A percentile compares a stretch with the other conserved stretches of the same genome.
Conservation (phyloP, 2,329 filamentous ascomycete genomes). For the Aspergillus quadrilineatus region DNA sequence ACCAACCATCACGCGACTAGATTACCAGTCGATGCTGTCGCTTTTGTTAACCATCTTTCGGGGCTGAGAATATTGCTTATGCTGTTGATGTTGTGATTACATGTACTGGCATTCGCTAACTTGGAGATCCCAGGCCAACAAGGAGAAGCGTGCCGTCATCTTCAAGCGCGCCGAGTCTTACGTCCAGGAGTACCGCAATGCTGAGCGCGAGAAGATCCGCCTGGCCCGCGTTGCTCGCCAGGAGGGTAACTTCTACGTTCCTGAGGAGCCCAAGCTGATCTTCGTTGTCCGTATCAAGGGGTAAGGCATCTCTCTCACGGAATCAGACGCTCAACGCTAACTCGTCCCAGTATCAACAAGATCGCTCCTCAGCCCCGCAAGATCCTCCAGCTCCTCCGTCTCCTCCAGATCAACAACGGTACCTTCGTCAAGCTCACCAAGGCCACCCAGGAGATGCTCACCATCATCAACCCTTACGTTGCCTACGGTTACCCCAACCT, state of each 20-base stretch:
- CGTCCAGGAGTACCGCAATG: conserved; percentile 98
- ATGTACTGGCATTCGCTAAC: conserved; percentile 28
- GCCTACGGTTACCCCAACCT: conserved; percentile 99
- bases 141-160: conserved; percentile 97
- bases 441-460: conserved; percentile 95
- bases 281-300: conserved; percentile 99
- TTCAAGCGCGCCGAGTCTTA: conserved; percentile 99
- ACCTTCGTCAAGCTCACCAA: conserved; percentile 98
- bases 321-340: conserved; percentile 6
- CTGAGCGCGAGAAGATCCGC: conserved; percentile 97
- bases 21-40: conserved; percentile 93
- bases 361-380: conserved; percentile 99
- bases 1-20: conserved; percentile 89
- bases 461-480: conserved; percentile 97
- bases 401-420: conserved; percentile 99
- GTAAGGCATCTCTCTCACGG: conserved; percentile 46
- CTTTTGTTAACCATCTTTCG: conserved; percentile 53
- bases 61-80: conserved; percentile 68
- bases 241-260: conserved; percentile 89
- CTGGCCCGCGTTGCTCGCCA: conserved; percentile 85
- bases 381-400: conserved; percentile 98
- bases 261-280: conserved; percentile 92
- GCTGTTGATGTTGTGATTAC: conserved; percentile 16
- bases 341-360: conserved; percentile 92
- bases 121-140: conserved; percentile 70